phyloP scores from a whole-genome alignment of 495 filamentous ascomycete species.

The Trichoderma reesei region DNA sequence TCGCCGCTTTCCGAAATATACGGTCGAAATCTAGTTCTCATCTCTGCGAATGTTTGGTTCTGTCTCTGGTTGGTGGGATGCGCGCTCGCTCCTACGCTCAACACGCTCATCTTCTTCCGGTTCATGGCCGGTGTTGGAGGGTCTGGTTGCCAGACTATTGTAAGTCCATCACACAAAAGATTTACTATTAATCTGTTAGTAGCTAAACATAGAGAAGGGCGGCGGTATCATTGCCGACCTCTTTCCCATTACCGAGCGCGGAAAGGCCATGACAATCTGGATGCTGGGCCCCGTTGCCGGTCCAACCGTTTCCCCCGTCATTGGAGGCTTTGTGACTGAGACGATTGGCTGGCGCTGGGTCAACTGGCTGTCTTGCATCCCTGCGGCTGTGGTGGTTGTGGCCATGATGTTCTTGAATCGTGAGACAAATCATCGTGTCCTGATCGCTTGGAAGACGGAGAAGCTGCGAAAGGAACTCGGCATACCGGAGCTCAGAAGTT shows the following conservation, averaged over 20 bases:
- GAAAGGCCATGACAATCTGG: conserved; percentile 40
- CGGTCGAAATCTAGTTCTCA: conserved; percentile 49
- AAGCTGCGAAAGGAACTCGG: conserved; percentile 27
- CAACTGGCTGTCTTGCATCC: conserved; percentile 47
- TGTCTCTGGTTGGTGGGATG: conserved; percentile 51
- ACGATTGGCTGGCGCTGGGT: conserved; percentile 52
- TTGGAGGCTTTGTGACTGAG: conserved; percentile 32
- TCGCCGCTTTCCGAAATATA: conserved; percentile 57
- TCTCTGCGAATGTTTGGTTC: conserved; percentile 49
- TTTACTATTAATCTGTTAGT: no score
- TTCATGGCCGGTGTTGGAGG: conserved; percentile 47
- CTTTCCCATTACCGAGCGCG: conserved; percentile 34
- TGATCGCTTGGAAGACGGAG: conserved; percentile 40
- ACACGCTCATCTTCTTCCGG: conserved; percentile 44
- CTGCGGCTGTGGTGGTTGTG: conserved; percentile 28
- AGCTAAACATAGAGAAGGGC: conserved; percentile 13
- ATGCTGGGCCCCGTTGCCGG: conserved; percentile 45
- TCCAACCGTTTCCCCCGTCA: conserved; percentile 44
- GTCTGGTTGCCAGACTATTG: conserved; percentile 34
- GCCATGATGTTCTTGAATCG: conserved; percentile 33
- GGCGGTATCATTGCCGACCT: conserved; percentile 43
- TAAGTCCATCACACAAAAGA: no score
- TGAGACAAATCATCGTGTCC: conserved; percentile 44
- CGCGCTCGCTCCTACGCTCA: conserved; percentile 43
- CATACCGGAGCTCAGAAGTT: conserved; percentile 23